Evolutionary conservation across 2,329 filamentous ascomycete genomes (phyloP).

Genomic region (Neurospora sp.): DNA sequence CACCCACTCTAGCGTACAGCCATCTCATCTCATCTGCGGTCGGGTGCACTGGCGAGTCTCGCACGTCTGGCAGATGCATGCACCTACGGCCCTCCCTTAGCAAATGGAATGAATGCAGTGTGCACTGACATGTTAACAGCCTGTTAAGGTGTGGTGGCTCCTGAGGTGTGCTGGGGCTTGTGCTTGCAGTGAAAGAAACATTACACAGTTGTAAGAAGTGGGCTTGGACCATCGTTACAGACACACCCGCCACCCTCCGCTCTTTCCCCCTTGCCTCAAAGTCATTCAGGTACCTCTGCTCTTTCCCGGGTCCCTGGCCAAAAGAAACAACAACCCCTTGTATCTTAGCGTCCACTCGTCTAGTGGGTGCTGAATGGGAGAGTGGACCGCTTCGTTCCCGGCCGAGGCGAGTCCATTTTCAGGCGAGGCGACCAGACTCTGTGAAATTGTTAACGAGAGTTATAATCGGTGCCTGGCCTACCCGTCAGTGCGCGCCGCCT

Average conservation of each 20-base stretch:
- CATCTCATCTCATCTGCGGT: neutral
- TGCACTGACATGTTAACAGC: neutral
- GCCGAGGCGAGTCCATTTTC: neutral
- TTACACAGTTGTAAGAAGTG: neutral
- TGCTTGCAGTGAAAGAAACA: neutral
- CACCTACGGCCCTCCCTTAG: neutral
- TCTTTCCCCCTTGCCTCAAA: neutral
- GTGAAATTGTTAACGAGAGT: neutral
- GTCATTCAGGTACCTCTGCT: neutral
- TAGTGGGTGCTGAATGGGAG: neutral
- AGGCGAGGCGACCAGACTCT: neutral
- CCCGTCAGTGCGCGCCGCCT: neutral
- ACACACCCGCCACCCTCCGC: neutral
- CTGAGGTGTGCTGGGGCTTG: neutral
- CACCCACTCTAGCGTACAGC: neutral
- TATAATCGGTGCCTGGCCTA: neutral
- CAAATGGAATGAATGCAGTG: neutral
- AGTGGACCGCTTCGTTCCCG: neutral
- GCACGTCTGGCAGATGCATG: neutral
- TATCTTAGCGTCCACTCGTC: neutral
- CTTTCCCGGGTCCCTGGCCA: neutral
- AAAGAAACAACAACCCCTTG: neutral
- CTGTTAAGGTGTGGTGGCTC: neutral
- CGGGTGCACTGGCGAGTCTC: neutral
- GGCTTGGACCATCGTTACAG: neutral